A percentile compares a stretch with the other conserved stretches of the same genome.
These are phyloP conservation scores for Heterobasidion irregulare DNA, from an alignment of 1,284 basidiomycete species.

Conservation along the genomic window DNA sequence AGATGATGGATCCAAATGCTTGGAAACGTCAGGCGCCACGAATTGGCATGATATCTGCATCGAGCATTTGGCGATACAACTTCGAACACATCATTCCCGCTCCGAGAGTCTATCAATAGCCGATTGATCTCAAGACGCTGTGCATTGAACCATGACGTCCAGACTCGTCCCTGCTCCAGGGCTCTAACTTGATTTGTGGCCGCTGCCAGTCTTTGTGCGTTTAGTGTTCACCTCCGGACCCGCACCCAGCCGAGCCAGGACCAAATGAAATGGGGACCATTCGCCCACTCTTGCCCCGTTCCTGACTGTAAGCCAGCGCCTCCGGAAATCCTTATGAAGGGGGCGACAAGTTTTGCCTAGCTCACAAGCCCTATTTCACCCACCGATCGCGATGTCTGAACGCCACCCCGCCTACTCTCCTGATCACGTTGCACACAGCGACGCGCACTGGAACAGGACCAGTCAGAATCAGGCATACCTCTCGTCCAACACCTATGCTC, in stretches of 20 bases:
- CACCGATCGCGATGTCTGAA: slow-evolving; percentile 21
- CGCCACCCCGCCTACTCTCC: slow-evolving; percentile 17
- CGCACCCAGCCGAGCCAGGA: slow-evolving; percentile 6
- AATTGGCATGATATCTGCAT: neutral
- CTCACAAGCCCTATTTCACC: slow-evolving; percentile 10
- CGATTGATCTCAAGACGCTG: neutral
- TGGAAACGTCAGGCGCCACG: neutral
- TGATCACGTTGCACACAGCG: slow-evolving; percentile 16
- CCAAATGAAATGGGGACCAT: slow-evolving; percentile 1
- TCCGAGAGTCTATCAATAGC: neutral
- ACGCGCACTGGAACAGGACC: slow-evolving; percentile 18
- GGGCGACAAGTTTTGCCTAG: slow-evolving; percentile 12
- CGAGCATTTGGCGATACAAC: neutral
- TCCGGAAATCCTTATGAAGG: slow-evolving; percentile 22
- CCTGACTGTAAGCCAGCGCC: slow-evolving; percentile 12
- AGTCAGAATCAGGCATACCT: slow-evolving; percentile 20
- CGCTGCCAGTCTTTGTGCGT: neutral
- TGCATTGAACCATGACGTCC: neutral
- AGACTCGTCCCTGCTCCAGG: neutral
- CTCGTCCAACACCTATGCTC: slow-evolving; percentile 17
- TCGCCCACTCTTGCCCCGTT: slow-evolving; percentile 5
- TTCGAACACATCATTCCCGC: neutral
- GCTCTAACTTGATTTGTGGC: slow-evolving; percentile 12
- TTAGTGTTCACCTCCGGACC: slow-evolving; percentile 3
- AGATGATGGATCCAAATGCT: neutral